Evolutionary conservation across 345 rosid genomes (phyloP).

Genomic region (Lumnitzera littorea): DNA sequence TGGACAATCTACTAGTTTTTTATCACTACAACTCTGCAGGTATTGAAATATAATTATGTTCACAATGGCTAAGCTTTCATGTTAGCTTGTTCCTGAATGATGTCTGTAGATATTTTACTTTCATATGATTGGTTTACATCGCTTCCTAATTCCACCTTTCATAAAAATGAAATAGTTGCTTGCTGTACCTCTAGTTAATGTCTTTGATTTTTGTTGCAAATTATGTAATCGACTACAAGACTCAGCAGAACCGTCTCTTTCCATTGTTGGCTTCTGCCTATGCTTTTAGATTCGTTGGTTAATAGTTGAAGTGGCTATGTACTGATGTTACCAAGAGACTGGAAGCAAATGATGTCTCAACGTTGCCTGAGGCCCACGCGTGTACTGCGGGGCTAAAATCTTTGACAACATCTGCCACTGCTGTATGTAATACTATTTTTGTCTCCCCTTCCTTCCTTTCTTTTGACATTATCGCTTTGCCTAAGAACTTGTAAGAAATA

Average conservation of each 20-base stretch:
- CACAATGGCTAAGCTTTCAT: too few species aligned
- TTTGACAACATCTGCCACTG: conserved; percentile 82
- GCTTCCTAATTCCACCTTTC: too few species aligned
- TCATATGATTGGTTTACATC: too few species aligned
- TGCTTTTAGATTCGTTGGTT: conserved; percentile 95
- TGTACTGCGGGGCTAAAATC: conserved; percentile 99
- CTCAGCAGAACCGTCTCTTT: conserved; percentile 92
- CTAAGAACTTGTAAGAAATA: too few species aligned
- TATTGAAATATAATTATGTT: too few species aligned
- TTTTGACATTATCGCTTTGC: too few species aligned
- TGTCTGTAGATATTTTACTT: too few species aligned
- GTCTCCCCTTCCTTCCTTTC: too few species aligned
- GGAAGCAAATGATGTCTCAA: conserved; percentile 83
- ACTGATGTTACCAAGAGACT: conserved; percentile 78
- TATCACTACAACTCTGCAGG: too few species aligned
- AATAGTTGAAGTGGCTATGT: conserved; percentile 95
- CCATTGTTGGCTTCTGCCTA: conserved; percentile 99
- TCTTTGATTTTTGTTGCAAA: conserved; percentile 10
- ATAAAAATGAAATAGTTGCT: too few species aligned
- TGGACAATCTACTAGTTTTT: too few species aligned
- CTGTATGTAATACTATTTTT: conserved; percentile 41
- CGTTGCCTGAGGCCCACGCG: conserved; percentile 95
- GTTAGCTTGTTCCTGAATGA: too few species aligned
- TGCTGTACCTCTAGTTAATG: conserved; percentile 3
- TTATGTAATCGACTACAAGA: conserved; percentile 93